Evolutionary conservation across 2,329 filamentous ascomycete genomes (phyloP), one percentile per base, ranked within the genome.

Genomic region (Endocalyx cinctus): DNA sequence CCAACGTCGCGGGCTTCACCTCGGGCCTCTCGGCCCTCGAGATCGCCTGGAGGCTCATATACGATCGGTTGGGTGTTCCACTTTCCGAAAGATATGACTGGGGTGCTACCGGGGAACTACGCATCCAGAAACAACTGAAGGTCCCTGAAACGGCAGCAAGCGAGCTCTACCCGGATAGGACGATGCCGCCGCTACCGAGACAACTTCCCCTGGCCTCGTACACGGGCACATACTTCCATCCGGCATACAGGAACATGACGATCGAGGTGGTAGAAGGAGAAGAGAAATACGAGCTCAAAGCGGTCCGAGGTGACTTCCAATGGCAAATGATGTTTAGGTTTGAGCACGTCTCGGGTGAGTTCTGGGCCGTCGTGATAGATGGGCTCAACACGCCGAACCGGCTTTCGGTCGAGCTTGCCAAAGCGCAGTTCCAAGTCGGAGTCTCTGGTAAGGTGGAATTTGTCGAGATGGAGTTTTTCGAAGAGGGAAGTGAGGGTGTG

Each of bases 221-320:
- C 38, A 43, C 48, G 2, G 70, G 70, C 4, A 64, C 55, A 2
- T 74, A 72, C 42, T 60, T 50, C 38, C 57, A 72, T 33, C 57
- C 59, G 2, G 66, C 58, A 4, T 71, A 70, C 48, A 58, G 58
- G 17, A 58, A 55, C 41, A 31, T 61, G 33, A 57, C 50, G 2
- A 28, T 62, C 7, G 31, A 48, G 29, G 27, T 48, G 5, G 34
- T 33, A 11, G 12, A 18, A 16, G 8, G 23, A 6, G 11, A 25
- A 20, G 10, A 26, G 10, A 29, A 28, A 15, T 12, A 10, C 17
- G 13, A 46, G 22, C 45, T 57, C 25, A 43, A 42, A 26, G 57
- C 55, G 0, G 38, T 50, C 14, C 47, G 58, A 6, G 29, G 33
- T 7, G 45, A 56, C 38, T 46, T 52, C 32, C 55, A 54, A 15